A percentile compares a stretch with the other conserved stretches of the same genome.
Conservation (phyloP, 768 basidiomycete species). For the Auricularia cornea region DNA sequence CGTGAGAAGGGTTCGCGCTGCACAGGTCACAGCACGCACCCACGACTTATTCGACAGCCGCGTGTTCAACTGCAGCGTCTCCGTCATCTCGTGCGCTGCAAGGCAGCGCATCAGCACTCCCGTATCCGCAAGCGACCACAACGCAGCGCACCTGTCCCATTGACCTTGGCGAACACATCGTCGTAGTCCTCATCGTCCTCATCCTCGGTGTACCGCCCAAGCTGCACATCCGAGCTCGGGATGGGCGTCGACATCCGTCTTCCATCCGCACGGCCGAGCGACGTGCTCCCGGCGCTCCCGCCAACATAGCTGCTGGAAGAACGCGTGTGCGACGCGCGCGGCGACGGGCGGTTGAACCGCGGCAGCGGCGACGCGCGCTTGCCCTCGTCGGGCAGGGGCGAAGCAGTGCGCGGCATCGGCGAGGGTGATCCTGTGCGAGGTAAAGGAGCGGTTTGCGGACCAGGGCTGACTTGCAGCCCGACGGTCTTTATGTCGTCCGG, state of each 20-base stretch:
- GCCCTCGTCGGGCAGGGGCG: neutral
- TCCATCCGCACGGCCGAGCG: conserved; percentile 22
- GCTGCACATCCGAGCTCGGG: conserved; percentile 47
- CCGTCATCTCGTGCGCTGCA: conserved; percentile 54
- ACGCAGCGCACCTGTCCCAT: conserved; percentile 37
- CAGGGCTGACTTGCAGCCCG: conserved; percentile 40
- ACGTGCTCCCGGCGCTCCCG: conserved; percentile 22
- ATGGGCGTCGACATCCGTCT: conserved; percentile 10
- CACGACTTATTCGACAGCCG: conserved; percentile 84
- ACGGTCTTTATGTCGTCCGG: conserved; percentile 83
- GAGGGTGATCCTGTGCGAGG: conserved; percentile 20
- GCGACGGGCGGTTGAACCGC: neutral
- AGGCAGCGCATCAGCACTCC: too few relatives aligned
- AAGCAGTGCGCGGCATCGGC: neutral
- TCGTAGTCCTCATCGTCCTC: conserved; percentile 85
- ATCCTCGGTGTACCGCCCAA: conserved; percentile 80
- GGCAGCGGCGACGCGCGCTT: neutral
- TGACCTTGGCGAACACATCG: conserved; percentile 82
- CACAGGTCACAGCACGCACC: conserved; percentile 34
- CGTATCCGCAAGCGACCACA: too few relatives aligned
- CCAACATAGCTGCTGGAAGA: conserved; percentile 42
- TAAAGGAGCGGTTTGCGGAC: conserved; percentile 61
- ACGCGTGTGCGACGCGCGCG: conserved; percentile 40
- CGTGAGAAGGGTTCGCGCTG: conserved; percentile 2
- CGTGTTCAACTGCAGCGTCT: conserved; percentile 79